Evolutionary conservation across 495 filamentous ascomycete species (phyloP).

Genomic region (Trichoderma orchidacearum): DNA sequence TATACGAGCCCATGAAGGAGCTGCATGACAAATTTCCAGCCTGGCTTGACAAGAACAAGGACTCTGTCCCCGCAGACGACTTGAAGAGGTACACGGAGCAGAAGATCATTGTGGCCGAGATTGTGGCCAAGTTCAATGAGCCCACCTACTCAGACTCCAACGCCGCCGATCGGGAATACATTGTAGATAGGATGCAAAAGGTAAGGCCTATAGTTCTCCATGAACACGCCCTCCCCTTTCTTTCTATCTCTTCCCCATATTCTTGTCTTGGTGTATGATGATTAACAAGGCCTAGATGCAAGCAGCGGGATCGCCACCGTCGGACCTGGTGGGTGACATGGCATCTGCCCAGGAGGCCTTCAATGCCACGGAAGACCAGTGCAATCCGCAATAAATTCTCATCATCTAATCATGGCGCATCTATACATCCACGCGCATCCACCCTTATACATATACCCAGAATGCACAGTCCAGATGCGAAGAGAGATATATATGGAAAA

Average conservation of each 20-base stretch:
- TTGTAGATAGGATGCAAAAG: slow-evolving; percentile 95
- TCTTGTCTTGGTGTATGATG: background rate
- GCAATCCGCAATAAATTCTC: slow-evolving; percentile 49
- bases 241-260: background rate
- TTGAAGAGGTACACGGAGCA: slow-evolving; percentile 69
- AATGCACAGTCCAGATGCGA: background rate
- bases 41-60: slow-evolving; percentile 73
- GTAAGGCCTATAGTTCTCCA: too few species aligned
- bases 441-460: background rate
- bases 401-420: background rate
- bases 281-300: slow-evolving; percentile 55
- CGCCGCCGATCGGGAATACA: slow-evolving; percentile 71
- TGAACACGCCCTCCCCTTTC: too few species aligned
- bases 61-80: slow-evolving; percentile 50
- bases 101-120: slow-evolving; percentile 68
- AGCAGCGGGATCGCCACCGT: slow-evolving; percentile 77
- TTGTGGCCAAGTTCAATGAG: slow-evolving; percentile 78
- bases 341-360: slow-evolving; percentile 59
- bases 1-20: slow-evolving; percentile 98
- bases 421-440: background rate
- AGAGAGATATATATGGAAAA: too few species aligned
- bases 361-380: slow-evolving; percentile 54
- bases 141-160: slow-evolving; percentile 67
- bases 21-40: slow-evolving; percentile 76
- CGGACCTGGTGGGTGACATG: slow-evolving; percentile 85